Percentiles rank a stretch among this genome's conserved stretches.
These are phyloP conservation scores for Tylopilus orsonianus DNA, from an alignment of 1,284 basidiomycete species.

Conservation along the genomic window DNA sequence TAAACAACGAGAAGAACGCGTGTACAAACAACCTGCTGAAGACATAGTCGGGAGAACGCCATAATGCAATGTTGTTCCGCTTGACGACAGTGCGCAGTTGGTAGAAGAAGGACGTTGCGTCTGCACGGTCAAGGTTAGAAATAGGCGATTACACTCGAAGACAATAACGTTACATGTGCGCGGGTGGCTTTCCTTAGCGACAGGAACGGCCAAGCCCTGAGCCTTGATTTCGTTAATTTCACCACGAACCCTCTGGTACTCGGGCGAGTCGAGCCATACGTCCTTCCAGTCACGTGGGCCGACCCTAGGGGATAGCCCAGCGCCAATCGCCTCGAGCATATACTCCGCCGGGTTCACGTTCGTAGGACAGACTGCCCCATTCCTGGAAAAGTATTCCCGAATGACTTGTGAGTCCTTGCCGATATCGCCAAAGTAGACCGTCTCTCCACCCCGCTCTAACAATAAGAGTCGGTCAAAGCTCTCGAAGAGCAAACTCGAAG, in stretches of 20 bases:
- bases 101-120: slow-evolving; percentile 76
- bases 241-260: slow-evolving; percentile 38
- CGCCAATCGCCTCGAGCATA: slow-evolving; percentile 74
- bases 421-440: slow-evolving; percentile 80
- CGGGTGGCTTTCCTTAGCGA: slow-evolving; percentile 39
- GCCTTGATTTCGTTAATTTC: slow-evolving; percentile 49
- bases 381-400: slow-evolving; percentile 66
- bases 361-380: slow-evolving; percentile 63
- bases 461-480: slow-evolving; percentile 76
- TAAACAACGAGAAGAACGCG: slow-evolving; percentile 73
- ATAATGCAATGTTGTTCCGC: slow-evolving; percentile 77
- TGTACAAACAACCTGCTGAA: slow-evolving; percentile 83
- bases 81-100: slow-evolving; percentile 76
- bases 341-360: slow-evolving; percentile 63
- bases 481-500: slow-evolving; percentile 63
- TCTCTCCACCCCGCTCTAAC: slow-evolving; percentile 66
- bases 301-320: slow-evolving; percentile 63
- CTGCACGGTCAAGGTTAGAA: slow-evolving; percentile 34
- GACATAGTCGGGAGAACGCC: slow-evolving; percentile 81
- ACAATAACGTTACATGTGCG: slow-evolving; percentile 45
- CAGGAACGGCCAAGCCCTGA: slow-evolving; percentile 41
- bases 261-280: slow-evolving; percentile 63
- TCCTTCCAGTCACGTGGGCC: slow-evolving; percentile 78
- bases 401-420: slow-evolving; percentile 63
- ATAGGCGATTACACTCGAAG: not conserved